Evolutionary conservation across 2,329 filamentous ascomycete species (phyloP), one percentile per base, ranked within the genome.

Genomic region (Chrysoporthe deuterocubensis): DNA sequence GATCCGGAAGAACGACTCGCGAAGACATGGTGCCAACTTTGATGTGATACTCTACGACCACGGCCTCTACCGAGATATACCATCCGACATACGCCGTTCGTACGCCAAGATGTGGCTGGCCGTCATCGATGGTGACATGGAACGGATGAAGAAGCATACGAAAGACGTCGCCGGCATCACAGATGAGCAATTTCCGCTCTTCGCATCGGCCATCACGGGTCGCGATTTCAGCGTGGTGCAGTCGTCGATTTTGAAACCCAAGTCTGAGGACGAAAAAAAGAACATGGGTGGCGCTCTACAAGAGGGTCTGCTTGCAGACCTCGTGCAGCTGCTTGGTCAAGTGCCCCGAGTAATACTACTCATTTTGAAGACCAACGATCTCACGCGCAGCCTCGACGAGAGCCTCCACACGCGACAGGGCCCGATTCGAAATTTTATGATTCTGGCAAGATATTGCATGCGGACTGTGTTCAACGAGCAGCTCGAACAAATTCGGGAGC

Each of bases 91-190:
- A 40, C 90, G 94, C 64, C 89, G 94, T 34, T 92, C 91, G 21
- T 99, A 99, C 75, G 96, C 96, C 64, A 97, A 97, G 79, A 91
- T 99, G 77, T 99, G 96, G 96, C 89, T 99, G 13, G 94, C 96
- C 5, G 93, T 99, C 34, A 91, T 99, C 64, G 93, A 98, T 73
- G 91, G 92, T 0, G 93, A 99, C 75, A 90, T 97, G 80, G 80
- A 85, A 3, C 84, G 85, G 26, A 99, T 99, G 96, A 91, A 93
- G 72, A 89, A 90, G 74, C 97, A 97, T 77, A 91, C 95, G 1
- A 87, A 90, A 73, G 92, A 97, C 75, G 93, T 98, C 2, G 96
- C 95, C 2, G 93, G 93, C 14, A 90, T 99, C 69, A 91, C 85
- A 5, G 94, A 97, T 70, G 90, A 94, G 72, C 92, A 97, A 74